phyloP scores from a whole-genome alignment of 257 asterid species.

The Ocimum tenuiflorum region DNA sequence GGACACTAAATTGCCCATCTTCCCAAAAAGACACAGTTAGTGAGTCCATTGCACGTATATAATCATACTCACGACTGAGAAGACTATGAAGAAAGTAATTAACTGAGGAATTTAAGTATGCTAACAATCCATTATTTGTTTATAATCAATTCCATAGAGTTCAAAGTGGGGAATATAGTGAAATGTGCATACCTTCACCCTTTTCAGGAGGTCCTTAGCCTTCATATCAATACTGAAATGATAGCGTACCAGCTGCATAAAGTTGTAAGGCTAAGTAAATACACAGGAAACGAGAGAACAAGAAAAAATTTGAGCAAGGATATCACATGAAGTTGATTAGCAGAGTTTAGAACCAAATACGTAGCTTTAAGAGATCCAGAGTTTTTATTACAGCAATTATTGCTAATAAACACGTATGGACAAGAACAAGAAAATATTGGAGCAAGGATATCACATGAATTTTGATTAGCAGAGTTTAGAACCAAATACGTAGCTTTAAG shows the following conservation, averaged over 20 bases:
- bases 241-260: slow-evolving; percentile 75
- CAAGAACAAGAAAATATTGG: too few relatives aligned
- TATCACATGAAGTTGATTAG: too few relatives aligned
- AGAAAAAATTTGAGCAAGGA: not conserved
- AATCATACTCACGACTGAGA: too few relatives aligned
- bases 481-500: not conserved
- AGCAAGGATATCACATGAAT: too few relatives aligned
- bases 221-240: slow-evolving; percentile 55
- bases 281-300: not conserved
- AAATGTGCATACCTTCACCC: slow-evolving; percentile 55
- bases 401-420: too few relatives aligned
- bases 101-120: not conserved
- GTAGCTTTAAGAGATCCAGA: too few relatives aligned
- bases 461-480: too few relatives aligned
- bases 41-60: too few relatives aligned
- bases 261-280: not conserved
- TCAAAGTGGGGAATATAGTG: not conserved
- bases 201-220: slow-evolving; percentile 64
- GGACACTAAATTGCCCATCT: not conserved
- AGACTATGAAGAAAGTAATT: not conserved
- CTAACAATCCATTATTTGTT: not conserved
- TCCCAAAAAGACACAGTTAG: too few relatives aligned
- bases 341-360: not conserved
- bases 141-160: not conserved
- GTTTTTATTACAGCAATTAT: too few relatives aligned